Conservation (phyloP, 2,329 filamentous ascomycete genomes). For the Rachicladosporium sp. region DNA sequence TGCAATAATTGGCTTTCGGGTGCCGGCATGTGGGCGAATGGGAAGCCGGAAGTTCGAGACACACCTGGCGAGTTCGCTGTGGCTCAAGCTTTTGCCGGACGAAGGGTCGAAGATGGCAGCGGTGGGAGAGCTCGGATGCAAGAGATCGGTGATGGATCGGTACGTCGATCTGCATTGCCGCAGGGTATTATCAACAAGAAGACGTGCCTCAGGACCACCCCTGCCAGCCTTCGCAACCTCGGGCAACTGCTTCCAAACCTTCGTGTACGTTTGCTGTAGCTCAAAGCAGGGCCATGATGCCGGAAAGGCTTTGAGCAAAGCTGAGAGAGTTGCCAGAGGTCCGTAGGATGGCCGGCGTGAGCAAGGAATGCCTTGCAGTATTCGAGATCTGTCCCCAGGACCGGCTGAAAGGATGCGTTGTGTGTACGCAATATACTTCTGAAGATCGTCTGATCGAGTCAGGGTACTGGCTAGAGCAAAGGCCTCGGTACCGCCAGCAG, state of each 20-base stretch:
- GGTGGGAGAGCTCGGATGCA: conserved; percentile 12
- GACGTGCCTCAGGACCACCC: conserved; percentile 7
- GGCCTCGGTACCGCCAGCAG: conserved; percentile 1
- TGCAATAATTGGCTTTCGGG: conserved; percentile 34
- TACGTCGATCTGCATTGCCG: conserved; percentile 19
- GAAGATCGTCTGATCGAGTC: conserved; percentile 6
- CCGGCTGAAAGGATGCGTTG: conserved; percentile 2
- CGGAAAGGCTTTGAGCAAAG: conserved; percentile 11
- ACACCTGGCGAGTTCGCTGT: conserved; percentile 15
- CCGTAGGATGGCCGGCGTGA: conserved; percentile 11
- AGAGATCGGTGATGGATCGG: conserved; percentile 16
- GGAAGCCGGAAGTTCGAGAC: conserved; percentile 19
- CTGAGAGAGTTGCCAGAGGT: conserved; percentile 16
- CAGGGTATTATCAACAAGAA: conserved; percentile 11
- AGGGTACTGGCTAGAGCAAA: conserved; percentile 6
- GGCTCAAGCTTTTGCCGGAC: conserved; percentile 14
- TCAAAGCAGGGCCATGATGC: conserved; percentile 20
- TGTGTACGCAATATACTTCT: conserved; percentile 5
- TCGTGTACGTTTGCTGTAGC: conserved; percentile 23
- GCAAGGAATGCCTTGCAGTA: conserved; percentile 12
- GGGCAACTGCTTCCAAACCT: conserved; percentile 27
- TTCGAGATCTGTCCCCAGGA: conserved; percentile 3
- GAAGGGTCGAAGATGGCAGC: conserved; percentile 21
- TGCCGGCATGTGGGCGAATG: conserved; percentile 4
- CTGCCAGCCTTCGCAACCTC: conserved; percentile 24